Percentiles rank a stretch among this genome's conserved stretches.
phyloP scores from a whole-genome alignment of 176 grass and related monocot genomes.

The Typha latifolia region DNA sequence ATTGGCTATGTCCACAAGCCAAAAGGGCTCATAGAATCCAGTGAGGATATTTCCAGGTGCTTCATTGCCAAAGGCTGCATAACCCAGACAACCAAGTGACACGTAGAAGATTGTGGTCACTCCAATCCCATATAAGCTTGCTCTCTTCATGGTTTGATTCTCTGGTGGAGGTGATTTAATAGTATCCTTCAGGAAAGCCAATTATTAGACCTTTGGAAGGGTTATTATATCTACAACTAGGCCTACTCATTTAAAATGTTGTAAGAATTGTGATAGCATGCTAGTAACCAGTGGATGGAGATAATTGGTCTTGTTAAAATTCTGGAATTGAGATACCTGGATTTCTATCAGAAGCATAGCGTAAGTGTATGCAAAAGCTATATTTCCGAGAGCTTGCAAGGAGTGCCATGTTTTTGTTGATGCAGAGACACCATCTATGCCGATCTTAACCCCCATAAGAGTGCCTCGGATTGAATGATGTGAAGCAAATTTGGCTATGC shows the following conservation, averaged over 20 bases:
- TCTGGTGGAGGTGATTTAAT: conserved; percentile 74
- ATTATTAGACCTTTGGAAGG: background rate
- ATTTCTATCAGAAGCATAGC: conserved; percentile 96
- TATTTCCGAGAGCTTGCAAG: conserved; percentile 84
- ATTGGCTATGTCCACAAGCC: conserved; percentile 76
- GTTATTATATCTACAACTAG: background rate
- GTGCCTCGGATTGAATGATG: conserved; percentile 45
- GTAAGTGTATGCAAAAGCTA: conserved; percentile 92
- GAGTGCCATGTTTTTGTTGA: conserved; percentile 61
- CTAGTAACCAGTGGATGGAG: too few species aligned
- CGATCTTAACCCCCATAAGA: conserved; percentile 51
- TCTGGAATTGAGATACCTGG: conserved; percentile 24
- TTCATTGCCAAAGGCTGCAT: conserved; percentile 80
- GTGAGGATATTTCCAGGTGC: conserved; percentile 81
- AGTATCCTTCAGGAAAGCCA: conserved; percentile 44
- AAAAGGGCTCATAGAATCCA: conserved; percentile 91
- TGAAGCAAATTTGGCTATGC: conserved; percentile 52
- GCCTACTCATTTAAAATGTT: background rate
- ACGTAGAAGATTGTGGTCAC: conserved; percentile 78
- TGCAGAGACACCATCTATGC: conserved; percentile 43
- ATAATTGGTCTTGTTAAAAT: too few species aligned
- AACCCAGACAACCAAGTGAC: conserved; percentile 77
- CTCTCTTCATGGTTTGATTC: conserved; percentile 94
- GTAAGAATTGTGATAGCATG: too few species aligned
- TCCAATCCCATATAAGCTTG: conserved; percentile 75